These are phyloP conservation scores for Udeniomyces megalosporus DNA, from an alignment of 768 basidiomycete species.

Conservation along the genomic window DNA sequence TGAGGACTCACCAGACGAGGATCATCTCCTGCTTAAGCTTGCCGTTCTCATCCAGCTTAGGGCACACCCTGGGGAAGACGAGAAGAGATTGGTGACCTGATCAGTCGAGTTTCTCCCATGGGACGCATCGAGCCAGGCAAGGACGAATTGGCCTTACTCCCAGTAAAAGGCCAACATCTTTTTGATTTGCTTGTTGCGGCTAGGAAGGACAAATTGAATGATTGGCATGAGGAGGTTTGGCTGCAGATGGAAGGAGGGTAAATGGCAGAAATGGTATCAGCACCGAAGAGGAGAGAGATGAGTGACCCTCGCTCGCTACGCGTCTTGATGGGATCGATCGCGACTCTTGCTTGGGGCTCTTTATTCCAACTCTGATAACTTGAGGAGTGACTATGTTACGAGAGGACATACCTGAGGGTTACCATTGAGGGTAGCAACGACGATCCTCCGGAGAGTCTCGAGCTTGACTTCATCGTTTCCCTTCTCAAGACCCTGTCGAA, in stretches of 20 bases:
- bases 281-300: too few relatives aligned
- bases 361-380: too few relatives aligned
- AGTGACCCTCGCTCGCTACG: too few relatives aligned
- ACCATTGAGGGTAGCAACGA: constrained; percentile 84
- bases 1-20: constrained; percentile 66
- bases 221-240: constrained; percentile 91
- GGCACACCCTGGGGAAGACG: constrained; percentile 50
- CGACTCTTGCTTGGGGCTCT: too few relatives aligned
- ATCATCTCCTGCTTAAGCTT: constrained; percentile 99
- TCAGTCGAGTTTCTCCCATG: neutral
- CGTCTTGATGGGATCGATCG: too few relatives aligned
- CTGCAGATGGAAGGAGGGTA: constrained; percentile 31
- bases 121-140: neutral
- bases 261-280: neutral
- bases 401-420: constrained; percentile 56
- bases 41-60: constrained; percentile 89
- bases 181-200: constrained; percentile 88
- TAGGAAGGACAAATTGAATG: constrained; percentile 94
- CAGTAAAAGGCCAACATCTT: constrained; percentile 51
- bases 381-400: too few relatives aligned
- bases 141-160: constrained; percentile 24
- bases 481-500: constrained; percentile 72
- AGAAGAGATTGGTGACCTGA: neutral
- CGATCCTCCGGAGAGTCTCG: constrained; percentile 86
- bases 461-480: constrained; percentile 93